Evolutionary conservation across 805 yeast species (phyloP), one percentile per base, ranked within the genome.

Genomic region (Saturnispora bothae): DNA sequence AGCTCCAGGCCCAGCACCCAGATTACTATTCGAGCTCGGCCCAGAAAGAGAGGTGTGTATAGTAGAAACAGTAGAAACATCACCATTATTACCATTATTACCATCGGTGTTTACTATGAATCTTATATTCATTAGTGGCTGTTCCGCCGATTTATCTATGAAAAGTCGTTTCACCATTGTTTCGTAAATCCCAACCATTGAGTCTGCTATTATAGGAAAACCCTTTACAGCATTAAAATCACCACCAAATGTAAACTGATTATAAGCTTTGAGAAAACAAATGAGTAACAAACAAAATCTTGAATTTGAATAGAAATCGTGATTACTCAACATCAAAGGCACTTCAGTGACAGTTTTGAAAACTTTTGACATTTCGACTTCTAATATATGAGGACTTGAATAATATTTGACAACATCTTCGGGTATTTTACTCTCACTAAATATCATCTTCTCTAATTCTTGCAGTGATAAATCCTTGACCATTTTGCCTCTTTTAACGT

Each of bases 331-430:
- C 28, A 33, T 22, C 28, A 33, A 22, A 9, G 36, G 36, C 14
- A 16, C 10, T 21, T 25, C 13, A 8, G 16, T 15, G 16, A 33
- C 20, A 23, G 22, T 21, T 14, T 22, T 26, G 14, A 33, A 33
- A n/a, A 23, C 21, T 10, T 23, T n/a, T n/a, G 23, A 25, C 7
- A 33, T 15, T 25, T 33, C 36, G 3, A 13, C 20, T n/a, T 19
- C 36, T 17, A 33, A 16, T 10, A 33, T 33, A n/a, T 33, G 36
- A 5, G 36, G 29, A 33, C 36, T 33, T 19, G 29, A 33, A 25
- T 33, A 33, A 33, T 33, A 33, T 13, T 22, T 7, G 15, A 23
- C 22, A n/a, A 33, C 20, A 13, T 33, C 14, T 3, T 18, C 15
- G 4, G 34, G 34, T 12, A 31, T 31, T 4, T 31, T 26, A 2